phyloP scores from a whole-genome alignment of 805 yeast genomes.

The Starmerella bombi region DNA sequence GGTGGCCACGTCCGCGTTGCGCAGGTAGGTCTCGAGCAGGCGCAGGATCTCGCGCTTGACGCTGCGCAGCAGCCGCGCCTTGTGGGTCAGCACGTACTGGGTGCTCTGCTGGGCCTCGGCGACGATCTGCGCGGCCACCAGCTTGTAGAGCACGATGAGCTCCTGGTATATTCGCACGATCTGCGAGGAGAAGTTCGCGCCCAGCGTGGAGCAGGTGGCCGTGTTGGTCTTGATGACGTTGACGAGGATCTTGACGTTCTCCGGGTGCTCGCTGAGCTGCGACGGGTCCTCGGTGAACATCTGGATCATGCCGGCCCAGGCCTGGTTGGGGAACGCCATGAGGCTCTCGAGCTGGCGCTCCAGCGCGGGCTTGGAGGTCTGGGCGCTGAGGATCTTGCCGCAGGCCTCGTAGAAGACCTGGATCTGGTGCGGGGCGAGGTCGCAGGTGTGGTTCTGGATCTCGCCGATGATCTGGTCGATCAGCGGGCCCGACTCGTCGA shows the following conservation, averaged over 20 bases:
- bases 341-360: constrained; percentile 60
- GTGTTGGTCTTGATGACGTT: constrained; percentile 92
- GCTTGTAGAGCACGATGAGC: constrained; percentile 77
- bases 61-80: constrained; percentile 90
- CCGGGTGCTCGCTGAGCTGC: constrained; percentile 49
- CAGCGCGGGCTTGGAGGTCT: constrained; percentile 44
- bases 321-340: constrained; percentile 86
- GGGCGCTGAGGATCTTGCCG: constrained; percentile 85
- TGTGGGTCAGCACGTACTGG: constrained; percentile 82
- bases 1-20: constrained; percentile 74
- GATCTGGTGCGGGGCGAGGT: constrained; percentile 91
- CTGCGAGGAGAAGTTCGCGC: constrained; percentile 82
- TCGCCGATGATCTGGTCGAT: constrained; percentile 77
- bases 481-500: constrained; percentile 77
- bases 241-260: constrained; percentile 83
- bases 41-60: constrained; percentile 88
- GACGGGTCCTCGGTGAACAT: constrained; percentile 77
- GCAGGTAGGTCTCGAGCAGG: constrained; percentile 74
- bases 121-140: constrained; percentile 67
- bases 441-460: constrained; percentile 76
- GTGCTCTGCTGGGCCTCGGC: constrained; percentile 64
- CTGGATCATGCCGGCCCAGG: constrained; percentile 82
- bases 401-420: constrained; percentile 97
- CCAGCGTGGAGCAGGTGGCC: constrained; percentile 86
- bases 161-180: constrained; percentile 75